Evolutionary conservation across 345 rosid genomes (phyloP), one percentile per base, ranked within the genome.

Genomic region (Eucalyptus rudis): DNA sequence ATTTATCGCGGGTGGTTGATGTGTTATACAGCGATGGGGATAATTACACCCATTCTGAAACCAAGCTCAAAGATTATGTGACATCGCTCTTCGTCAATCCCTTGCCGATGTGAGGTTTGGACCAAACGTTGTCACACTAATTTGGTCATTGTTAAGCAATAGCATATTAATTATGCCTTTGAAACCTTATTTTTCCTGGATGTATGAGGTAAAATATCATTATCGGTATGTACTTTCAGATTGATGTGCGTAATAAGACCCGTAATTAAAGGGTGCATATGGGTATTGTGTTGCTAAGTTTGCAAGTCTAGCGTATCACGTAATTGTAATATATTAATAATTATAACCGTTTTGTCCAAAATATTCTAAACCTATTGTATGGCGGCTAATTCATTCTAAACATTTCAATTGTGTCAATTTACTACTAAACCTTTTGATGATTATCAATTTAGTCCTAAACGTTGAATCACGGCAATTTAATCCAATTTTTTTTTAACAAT

Each of bases 11-110:
- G 1, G 87, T 86, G 14, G 84, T 90, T 1, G 91, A 92, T 50
- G 93, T 92, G 10, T 1, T 91, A 1, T 92, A 92, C 86, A 89
- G 87, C n/a, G 45, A 84, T 27, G 91, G 56, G 40, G 95, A 93
- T 86, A 88, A 91, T 43, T 90, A 91, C 59, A 89, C 93, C 33
- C n/a, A 79, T 9, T 33, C 91, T 5, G 43, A 5, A 24, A 81
- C 36, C 15, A 10, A 49, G 5, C 81, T 90, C 40, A 90, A 91
- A 49, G 88, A 87, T 13, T 64, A 33, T n/a, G 64, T 90, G 25
- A 71, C 88, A 58, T 71, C 88, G 17, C 24, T 91, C 11, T 86
- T 92, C 11, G 24, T 90, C 14, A 44, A 88, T 88, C 90, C 91
- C 22, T 45, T 88, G 59, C 87, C 54, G 5, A 33, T 86, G 24